Evolutionary conservation across 257 asterid species (phyloP), one percentile per base, ranked within the genome.

Genomic region (Solanum acaule): DNA sequence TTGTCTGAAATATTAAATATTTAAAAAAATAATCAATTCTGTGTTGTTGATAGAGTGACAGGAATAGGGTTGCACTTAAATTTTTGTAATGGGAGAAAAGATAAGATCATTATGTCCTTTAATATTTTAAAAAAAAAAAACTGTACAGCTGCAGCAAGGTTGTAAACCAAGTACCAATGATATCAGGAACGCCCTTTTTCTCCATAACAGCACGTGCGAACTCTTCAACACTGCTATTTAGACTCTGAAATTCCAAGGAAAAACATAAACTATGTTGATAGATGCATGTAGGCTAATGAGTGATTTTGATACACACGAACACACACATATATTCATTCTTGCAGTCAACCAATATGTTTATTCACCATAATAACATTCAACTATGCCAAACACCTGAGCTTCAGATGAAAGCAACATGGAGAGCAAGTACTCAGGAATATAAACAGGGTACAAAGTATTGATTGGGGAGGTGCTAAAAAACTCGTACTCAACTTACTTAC

Each of bases 141-240:
- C 4, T 29, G 42, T 44, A 81, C 40, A 44, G 68, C 68, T 46
- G 65, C 68, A 81, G 86, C 86, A 81, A 81, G 86, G 67, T 29
- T 44, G 52, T 44, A 68, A 70, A 42, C 38, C 52, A 89, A 75
- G 37, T 88, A 95, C 99, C 99, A 89, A 96, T 90, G 67, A 96
- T 95, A 91, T 97, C 98, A 88, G 99, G 99, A 92, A 96, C 71
- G 18, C 86, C 88, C 90, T 96, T 97, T 92, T 94, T 97, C 85
- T 94, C 99, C 91, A 91, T 91, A 40, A 96, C 91, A 2, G 91
- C 90, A 59, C 95, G 95, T 8, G 98, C 98, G 70, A 96, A 86
- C 86, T 93, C 96, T 92, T 93, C 94, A n/a, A 97, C 98, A 29
- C 98, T 94, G 90, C 93, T 91, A 89, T 95, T 89, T 29, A 95